phyloP scores from a whole-genome alignment of 176 grass and related monocot species.

The Zizania latifolia region DNA sequence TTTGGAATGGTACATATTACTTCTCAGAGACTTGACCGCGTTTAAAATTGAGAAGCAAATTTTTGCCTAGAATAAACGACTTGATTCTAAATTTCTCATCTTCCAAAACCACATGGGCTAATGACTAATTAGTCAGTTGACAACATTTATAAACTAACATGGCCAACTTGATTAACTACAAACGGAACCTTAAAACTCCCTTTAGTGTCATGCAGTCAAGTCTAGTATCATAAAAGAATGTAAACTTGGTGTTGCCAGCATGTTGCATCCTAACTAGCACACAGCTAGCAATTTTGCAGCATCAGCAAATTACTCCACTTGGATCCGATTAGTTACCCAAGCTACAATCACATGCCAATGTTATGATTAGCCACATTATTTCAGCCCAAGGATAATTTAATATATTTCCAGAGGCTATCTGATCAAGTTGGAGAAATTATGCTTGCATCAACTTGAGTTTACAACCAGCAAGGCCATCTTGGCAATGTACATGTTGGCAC shows the following conservation, averaged over 20 bases:
- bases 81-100: slow-evolving; percentile 11
- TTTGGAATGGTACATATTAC: not conserved
- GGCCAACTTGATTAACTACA: slow-evolving; percentile 27
- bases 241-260: not conserved
- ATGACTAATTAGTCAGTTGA: slow-evolving; percentile 16
- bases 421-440: slow-evolving; percentile 2
- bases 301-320: slow-evolving; percentile 18
- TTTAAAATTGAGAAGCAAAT: slow-evolving; percentile 8
- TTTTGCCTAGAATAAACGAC: slow-evolving; percentile 20
- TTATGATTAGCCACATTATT: slow-evolving; percentile 15
- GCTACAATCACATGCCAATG: slow-evolving; percentile 26
- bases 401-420: not conserved
- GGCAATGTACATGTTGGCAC: slow-evolving; percentile 5
- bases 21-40: not conserved
- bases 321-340: not conserved
- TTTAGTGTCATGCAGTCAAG: too few species aligned
- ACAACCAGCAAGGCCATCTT: not conserved
- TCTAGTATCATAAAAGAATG: not conserved
- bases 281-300: not conserved
- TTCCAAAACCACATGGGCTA: slow-evolving; percentile 41
- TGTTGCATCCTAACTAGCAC: not conserved
- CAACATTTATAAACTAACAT: slow-evolving; percentile 20
- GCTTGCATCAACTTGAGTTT: slow-evolving; percentile 26
- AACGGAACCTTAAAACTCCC: not conserved
- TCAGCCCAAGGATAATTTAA: not conserved